Evolutionary conservation across 352 stramenopile species (phyloP).

Genomic region (Phytopythium mirpurense): DNA sequence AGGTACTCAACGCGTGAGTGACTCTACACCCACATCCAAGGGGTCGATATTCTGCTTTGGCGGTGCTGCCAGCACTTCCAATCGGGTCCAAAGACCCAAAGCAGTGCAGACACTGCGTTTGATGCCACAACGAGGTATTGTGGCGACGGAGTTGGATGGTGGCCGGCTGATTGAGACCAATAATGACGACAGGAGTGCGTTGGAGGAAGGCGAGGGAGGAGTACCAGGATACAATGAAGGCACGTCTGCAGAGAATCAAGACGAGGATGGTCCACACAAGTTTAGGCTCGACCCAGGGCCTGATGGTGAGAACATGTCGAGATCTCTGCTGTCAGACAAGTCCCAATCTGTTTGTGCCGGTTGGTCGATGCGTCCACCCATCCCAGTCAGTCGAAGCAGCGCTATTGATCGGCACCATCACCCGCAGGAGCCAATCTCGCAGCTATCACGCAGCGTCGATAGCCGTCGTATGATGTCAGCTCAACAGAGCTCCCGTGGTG

Average conservation of each 20-base stretch:
- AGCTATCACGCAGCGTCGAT: background rate
- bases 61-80: background rate
- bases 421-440: background rate
- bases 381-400: slow-evolving; percentile 1
- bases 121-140: background rate
- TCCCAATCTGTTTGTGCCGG: background rate
- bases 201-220: no score
- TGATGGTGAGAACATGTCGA: background rate
- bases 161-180: no score
- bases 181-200: background rate
- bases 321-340: background rate
- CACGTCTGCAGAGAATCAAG: no score
- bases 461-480: background rate
- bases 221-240: no score
- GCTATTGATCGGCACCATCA: background rate
- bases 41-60: background rate
- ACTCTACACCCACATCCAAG: no score
- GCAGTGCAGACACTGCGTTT: background rate
- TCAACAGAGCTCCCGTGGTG: background rate
- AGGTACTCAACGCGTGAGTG: background rate
- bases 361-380: background rate
- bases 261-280: no score
- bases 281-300: no score
- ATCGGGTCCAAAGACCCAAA: background rate
- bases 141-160: background rate